These are phyloP conservation scores for Vitis rotundifolia DNA, from an alignment of 164 flowering plant species.

Conservation along the genomic window DNA sequence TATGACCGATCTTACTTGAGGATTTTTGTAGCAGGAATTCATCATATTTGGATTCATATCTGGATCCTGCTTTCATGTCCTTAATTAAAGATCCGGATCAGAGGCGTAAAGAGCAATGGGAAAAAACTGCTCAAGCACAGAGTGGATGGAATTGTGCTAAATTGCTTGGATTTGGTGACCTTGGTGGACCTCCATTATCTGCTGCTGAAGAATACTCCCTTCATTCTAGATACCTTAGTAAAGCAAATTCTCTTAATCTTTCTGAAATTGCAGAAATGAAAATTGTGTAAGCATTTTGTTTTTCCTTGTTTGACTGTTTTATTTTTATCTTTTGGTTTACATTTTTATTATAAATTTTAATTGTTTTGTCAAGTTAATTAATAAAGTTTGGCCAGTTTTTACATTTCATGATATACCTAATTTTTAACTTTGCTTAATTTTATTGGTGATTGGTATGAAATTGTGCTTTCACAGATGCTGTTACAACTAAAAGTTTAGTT, in stretches of 20 bases:
- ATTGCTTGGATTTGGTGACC: constrained; percentile 93
- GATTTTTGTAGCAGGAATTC: constrained; percentile 54
- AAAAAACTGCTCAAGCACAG: constrained; percentile 78
- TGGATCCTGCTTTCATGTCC: constrained; percentile 99
- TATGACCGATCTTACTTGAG: not conserved
- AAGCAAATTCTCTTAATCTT: constrained; percentile 92
- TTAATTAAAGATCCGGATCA: constrained; percentile 94
- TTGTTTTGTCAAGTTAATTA: not conserved
- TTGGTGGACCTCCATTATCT: constrained; percentile 88
- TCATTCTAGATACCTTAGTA: constrained; percentile 93
- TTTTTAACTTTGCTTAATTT: too few species aligned
- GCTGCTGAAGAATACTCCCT: constrained; percentile 94
- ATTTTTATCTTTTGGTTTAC: not conserved
- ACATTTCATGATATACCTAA: too few species aligned
- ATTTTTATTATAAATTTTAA: not conserved
- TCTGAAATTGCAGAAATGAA: constrained; percentile 99
- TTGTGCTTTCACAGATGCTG: too few species aligned
- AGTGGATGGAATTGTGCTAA: constrained; percentile 80
- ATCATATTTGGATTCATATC: constrained; percentile 72
- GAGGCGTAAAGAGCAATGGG: constrained; percentile 89
- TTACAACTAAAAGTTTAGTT: too few species aligned
- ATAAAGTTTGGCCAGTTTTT: too few species aligned
- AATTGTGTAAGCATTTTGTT: constrained; percentile 71
- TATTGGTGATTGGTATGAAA: too few species aligned
- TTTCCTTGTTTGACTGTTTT: not conserved